These are phyloP conservation scores for Nemania serpens DNA, from an alignment of 2,329 filamentous ascomycete genomes.

Conservation along the genomic window DNA sequence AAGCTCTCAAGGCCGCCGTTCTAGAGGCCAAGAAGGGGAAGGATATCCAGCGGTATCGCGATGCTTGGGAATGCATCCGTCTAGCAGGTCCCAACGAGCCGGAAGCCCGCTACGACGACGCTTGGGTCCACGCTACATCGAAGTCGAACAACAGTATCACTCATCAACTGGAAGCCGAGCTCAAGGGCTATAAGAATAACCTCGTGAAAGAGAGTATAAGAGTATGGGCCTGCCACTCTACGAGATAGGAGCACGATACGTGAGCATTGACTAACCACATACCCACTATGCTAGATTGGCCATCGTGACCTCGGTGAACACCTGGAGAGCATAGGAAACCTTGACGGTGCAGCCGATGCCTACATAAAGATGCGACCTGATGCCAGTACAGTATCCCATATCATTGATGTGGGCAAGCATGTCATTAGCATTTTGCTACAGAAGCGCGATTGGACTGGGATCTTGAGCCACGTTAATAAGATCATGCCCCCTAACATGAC, in stretches of 20 bases:
- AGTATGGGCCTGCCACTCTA: constrained; percentile 53
- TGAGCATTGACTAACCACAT: neutral
- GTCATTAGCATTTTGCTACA: constrained; percentile 77
- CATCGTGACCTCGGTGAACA: constrained; percentile 90
- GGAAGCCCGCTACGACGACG: constrained; percentile 67
- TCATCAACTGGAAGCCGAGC: constrained; percentile 77
- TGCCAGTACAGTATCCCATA: constrained; percentile 80
- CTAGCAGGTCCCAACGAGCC: constrained; percentile 68
- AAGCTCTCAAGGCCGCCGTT: constrained; percentile 80
- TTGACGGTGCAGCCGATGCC: constrained; percentile 72
- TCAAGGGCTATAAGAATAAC: constrained; percentile 95
- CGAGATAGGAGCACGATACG: neutral
- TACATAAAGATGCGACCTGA: constrained; percentile 90
- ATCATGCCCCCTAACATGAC: constrained; percentile 56
- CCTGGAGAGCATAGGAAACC: constrained; percentile 77
- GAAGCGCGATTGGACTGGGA: constrained; percentile 75
- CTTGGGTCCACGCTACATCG: constrained; percentile 75
- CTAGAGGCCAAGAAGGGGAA: constrained; percentile 75
- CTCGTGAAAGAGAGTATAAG: constrained; percentile 95
- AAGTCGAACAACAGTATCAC: constrained; percentile 72
- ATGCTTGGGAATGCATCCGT: constrained; percentile 68
- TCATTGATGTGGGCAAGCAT: constrained; percentile 80
- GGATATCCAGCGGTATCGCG: constrained; percentile 73
- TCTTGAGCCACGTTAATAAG: constrained; percentile 65
- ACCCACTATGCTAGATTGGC: constrained; percentile 69